Percentiles rank a stretch among this genome's conserved stretches.
Conservation (phyloP, 805 yeast species). For the Kodamaea nitidulidarum region DNA sequence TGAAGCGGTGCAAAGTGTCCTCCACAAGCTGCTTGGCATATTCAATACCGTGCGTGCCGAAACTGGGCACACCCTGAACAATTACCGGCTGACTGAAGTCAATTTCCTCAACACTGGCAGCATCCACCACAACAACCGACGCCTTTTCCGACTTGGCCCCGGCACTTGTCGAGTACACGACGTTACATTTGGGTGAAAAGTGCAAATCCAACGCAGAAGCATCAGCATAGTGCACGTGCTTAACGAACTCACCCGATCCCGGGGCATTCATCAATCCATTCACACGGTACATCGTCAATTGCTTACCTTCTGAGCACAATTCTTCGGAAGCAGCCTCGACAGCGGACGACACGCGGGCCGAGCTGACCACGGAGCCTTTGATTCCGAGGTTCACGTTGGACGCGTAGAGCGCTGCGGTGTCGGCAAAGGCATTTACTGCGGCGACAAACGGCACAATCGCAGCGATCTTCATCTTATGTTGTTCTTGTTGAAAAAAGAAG, state of each 20-base stretch:
- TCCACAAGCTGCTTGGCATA: slow-evolving; percentile 22
- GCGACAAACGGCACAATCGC: slow-evolving; percentile 10
- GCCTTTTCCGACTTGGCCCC: too few relatives aligned
- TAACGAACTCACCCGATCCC: slow-evolving; percentile 11
- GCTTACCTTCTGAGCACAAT: slow-evolving; percentile 16
- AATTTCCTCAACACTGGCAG: slow-evolving; percentile 5
- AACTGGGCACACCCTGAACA: slow-evolving; percentile 31
- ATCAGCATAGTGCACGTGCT: slow-evolving; percentile 19
- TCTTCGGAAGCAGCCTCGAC: slow-evolving; percentile 14
- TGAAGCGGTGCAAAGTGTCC: slow-evolving; percentile 18
- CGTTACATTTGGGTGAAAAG: slow-evolving; percentile 9
- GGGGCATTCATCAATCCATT: slow-evolving; percentile 13
- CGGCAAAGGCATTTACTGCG: slow-evolving; percentile 20
- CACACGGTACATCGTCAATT: slow-evolving; percentile 26
- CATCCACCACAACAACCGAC: slow-evolving; percentile 7
- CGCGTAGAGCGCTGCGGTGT: slow-evolving; percentile 22
- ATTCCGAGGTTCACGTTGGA: slow-evolving; percentile 6
- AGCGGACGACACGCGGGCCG: slow-evolving; percentile 16
- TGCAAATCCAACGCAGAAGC: slow-evolving; percentile 17
- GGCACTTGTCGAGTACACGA: slow-evolving; percentile 6
- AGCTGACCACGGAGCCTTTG: slow-evolving; percentile 19
- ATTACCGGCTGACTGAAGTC: slow-evolving; percentile 11
- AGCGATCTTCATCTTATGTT: slow-evolving; percentile 10
- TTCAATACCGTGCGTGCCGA: slow-evolving; percentile 20
- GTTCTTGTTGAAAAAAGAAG: slow-evolving; percentile 1